These are phyloP conservation scores for Eucalyptus polybractea DNA, from an alignment of 345 rosid genomes.

Conservation along the genomic window DNA sequence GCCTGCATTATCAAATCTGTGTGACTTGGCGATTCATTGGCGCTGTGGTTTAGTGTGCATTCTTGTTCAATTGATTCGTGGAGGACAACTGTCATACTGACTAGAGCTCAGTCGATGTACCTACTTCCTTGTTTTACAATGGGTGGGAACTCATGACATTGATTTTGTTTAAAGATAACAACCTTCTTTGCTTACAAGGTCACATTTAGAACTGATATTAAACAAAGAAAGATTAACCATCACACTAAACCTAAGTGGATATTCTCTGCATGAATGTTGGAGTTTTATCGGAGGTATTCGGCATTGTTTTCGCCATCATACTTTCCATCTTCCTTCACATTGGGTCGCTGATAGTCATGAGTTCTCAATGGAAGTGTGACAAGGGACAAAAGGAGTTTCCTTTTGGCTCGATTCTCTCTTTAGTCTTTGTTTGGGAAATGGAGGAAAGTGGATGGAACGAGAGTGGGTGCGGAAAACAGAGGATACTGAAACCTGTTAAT, in stretches of 20 bases:
- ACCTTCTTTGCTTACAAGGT: not conserved
- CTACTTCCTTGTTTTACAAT: not conserved
- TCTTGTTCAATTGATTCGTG: not conserved
- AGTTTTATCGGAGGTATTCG: not conserved
- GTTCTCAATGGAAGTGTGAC: not conserved
- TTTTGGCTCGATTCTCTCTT: not conserved
- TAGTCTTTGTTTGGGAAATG: not conserved
- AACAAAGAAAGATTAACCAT: not conserved
- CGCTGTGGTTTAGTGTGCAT: not conserved
- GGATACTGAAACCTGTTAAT: not conserved
- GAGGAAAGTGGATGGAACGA: not conserved
- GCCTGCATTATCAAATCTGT: not conserved
- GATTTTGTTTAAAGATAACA: not conserved
- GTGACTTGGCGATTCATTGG: not conserved
- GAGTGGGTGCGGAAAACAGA: not conserved
- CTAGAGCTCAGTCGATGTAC: not conserved
- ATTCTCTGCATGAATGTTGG: not conserved
- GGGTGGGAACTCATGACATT: not conserved
- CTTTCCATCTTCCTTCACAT: not conserved
- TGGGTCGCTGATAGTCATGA: not conserved
- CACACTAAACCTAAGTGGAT: not conserved
- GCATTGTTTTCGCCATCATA: not conserved
- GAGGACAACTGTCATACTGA: not conserved
- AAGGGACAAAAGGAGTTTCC: not conserved
- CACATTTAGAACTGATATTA: not conserved